These are phyloP conservation scores for Cytospora piceicola DNA, from an alignment of 2,329 filamentous ascomycete genomes.

Conservation along the genomic window DNA sequence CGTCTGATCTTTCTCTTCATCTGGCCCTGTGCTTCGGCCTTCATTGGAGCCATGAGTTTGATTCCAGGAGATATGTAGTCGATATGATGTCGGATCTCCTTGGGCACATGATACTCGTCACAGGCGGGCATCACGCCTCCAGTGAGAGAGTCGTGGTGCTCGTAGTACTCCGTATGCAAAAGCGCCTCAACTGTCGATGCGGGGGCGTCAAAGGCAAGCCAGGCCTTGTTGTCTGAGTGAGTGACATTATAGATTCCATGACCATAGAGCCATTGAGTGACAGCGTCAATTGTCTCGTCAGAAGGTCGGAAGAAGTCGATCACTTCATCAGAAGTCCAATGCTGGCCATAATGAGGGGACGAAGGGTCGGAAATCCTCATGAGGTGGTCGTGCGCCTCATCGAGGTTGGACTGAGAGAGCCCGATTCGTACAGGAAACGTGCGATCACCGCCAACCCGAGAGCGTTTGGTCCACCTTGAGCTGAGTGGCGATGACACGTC, in stretches of 20 bases:
- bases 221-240: constrained; percentile 33
- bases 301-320: constrained; percentile 43
- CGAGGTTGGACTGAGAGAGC: constrained; percentile 36
- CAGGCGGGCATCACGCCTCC: constrained; percentile 34
- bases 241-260: constrained; percentile 27
- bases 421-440: constrained; percentile 38
- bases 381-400: constrained; percentile 35
- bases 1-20: constrained; percentile 10
- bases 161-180: constrained; percentile 35
- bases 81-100: constrained; percentile 27
- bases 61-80: constrained; percentile 32
- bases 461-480: constrained; percentile 36
- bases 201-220: constrained; percentile 38
- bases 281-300: constrained; percentile 37
- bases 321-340: constrained; percentile 42
- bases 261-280: constrained; percentile 32
- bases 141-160: constrained; percentile 35
- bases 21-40: constrained; percentile 13
- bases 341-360: constrained; percentile 43
- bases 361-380: constrained; percentile 37
- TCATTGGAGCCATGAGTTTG: constrained; percentile 30
- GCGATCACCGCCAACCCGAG: constrained; percentile 30
- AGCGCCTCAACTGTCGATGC: constrained; percentile 34
- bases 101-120: constrained; percentile 30
- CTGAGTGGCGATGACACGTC: constrained; percentile 24